Evolutionary conservation across 345 rosid genomes (phyloP).

Genomic region (Noccaea bulbosa): DNA sequence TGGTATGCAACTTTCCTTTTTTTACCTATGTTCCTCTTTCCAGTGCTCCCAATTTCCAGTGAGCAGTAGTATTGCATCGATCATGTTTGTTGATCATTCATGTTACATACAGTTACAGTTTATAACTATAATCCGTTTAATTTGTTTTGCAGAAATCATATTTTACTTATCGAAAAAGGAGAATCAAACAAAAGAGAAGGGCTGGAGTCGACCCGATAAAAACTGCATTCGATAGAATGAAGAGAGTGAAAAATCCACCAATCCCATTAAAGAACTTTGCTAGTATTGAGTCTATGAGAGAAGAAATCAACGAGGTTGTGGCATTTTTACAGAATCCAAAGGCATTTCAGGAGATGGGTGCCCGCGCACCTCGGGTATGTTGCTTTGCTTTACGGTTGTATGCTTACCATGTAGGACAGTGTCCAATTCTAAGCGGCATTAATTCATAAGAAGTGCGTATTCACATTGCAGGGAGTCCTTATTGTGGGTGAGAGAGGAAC

Average conservation of each 20-base stretch:
- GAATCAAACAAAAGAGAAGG: constrained; percentile 66
- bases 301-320: constrained; percentile 95
- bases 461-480: constrained; percentile 85
- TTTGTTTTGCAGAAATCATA: constrained; percentile 69
- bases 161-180: constrained; percentile 56
- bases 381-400: constrained; percentile 28
- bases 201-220: constrained; percentile 89
- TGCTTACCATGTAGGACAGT: constrained; percentile 22
- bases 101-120: constrained; percentile 21
- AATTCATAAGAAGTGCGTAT: constrained; percentile 16
- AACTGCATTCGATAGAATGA: constrained; percentile 90
- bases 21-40: constrained; percentile 23
- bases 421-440: constrained; percentile 8
- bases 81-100: constrained; percentile 31
- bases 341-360: constrained; percentile 96
- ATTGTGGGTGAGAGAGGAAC: constrained; percentile 97
- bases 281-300: constrained; percentile 94
- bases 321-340: constrained; percentile 91
- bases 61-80: constrained; percentile 13
- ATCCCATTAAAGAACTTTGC: constrained; percentile 86
- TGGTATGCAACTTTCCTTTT: constrained; percentile 57
- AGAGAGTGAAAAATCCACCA: constrained; percentile 97
- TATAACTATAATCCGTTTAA: not conserved
- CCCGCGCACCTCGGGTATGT: constrained; percentile 91
- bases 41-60: constrained; percentile 12